Conservation (phyloP, 257 asterid genomes). For the Solanum chmielewskii region DNA sequence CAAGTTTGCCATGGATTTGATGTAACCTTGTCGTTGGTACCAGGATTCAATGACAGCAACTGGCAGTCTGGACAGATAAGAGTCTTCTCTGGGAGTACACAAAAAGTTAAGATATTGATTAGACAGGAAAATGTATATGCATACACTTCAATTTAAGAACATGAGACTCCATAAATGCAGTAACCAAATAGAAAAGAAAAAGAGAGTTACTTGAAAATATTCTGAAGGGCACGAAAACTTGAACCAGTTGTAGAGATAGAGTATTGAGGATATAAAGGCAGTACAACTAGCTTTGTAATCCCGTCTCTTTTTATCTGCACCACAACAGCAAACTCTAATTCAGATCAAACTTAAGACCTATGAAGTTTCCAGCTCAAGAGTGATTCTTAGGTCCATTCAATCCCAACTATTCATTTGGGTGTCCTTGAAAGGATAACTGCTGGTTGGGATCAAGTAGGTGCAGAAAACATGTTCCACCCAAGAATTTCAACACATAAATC, state of each 20-base stretch:
- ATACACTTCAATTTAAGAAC: background rate
- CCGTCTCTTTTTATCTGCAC: constrained; percentile 75
- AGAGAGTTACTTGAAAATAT: constrained; percentile 48
- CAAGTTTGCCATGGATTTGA: constrained; percentile 85
- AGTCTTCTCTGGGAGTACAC: constrained; percentile 41
- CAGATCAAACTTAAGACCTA: background rate
- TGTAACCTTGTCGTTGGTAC: constrained; percentile 88
- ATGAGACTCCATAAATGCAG: background rate
- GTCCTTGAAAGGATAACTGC: background rate
- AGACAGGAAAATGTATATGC: background rate
- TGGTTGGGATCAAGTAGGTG: background rate
- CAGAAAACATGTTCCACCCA: background rate
- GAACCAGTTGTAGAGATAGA: constrained; percentile 97
- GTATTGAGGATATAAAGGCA: constrained; percentile 94
- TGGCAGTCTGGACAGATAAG: constrained; percentile 54
- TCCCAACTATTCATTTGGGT: background rate
- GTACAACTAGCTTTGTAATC: constrained; percentile 75
- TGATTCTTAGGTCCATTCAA: background rate
- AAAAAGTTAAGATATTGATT: background rate
- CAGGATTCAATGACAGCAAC: constrained; percentile 87
- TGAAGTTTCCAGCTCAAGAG: background rate
- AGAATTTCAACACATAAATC: background rate
- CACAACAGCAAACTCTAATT: background rate
- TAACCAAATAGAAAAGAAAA: background rate
- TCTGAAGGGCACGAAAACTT: constrained; percentile 76